Evolutionary conservation across 768 basidiomycete genomes (phyloP).

Genomic region (Boletus reticulatus): DNA sequence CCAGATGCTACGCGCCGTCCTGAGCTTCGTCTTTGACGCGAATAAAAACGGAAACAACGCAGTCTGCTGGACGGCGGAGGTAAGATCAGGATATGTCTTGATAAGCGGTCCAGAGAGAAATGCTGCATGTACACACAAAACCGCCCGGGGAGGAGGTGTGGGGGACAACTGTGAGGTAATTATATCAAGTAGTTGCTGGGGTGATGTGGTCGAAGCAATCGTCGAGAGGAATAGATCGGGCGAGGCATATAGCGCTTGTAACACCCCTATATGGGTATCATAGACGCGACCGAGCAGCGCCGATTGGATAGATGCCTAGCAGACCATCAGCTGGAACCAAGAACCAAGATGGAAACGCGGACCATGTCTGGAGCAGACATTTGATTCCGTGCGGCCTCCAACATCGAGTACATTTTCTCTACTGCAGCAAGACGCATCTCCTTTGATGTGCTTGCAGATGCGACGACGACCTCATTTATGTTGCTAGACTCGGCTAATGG

Average conservation of each 20-base stretch:
- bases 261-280: constrained; percentile 59
- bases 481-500: constrained; percentile 24
- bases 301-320: constrained; percentile 54
- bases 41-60: constrained; percentile 74
- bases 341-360: background rate
- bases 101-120: constrained; percentile 55
- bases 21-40: constrained; percentile 68
- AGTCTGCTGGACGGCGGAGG: constrained; percentile 41
- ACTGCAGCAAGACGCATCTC: constrained; percentile 61
- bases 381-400: constrained; percentile 19
- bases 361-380: constrained; percentile 39
- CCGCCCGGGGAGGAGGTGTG: constrained; percentile 46
- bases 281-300: constrained; percentile 68
- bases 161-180: constrained; percentile 27
- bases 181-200: constrained; percentile 23
- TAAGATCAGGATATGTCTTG: constrained; percentile 25
- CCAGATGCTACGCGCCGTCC: constrained; percentile 70
- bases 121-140: constrained; percentile 53
- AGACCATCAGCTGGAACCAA: constrained; percentile 2
- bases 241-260: constrained; percentile 64
- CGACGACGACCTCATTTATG: constrained; percentile 47
- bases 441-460: constrained; percentile 60
- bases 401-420: constrained; percentile 47
- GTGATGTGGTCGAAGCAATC: constrained; percentile 9
- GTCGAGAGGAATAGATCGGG: constrained; percentile 45